A percentile compares a stretch with the other conserved stretches of the same genome.
Conservation (phyloP, 345 rosid genomes). For the Abelmoschus esculentus region DNA sequence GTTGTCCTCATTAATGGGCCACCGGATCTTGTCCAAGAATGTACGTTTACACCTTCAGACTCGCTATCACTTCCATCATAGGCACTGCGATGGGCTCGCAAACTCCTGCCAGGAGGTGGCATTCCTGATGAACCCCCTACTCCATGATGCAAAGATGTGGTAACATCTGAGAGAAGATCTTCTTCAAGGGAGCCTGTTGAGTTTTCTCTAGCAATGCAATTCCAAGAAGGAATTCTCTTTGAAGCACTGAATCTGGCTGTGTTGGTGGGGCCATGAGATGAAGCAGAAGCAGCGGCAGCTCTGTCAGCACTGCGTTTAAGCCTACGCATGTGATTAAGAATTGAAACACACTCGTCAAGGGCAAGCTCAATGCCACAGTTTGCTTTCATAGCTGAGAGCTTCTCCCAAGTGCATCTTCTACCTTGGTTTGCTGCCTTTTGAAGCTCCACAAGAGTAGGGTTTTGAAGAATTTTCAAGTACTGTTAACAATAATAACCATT, state of each 20-base stretch:
- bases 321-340: constrained; percentile 94
- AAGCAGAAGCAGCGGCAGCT: constrained; percentile 70
- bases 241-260: constrained; percentile 69
- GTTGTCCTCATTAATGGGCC: constrained; percentile 97
- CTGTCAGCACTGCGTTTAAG: constrained; percentile 87
- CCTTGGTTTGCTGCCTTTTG: constrained; percentile 92
- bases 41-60: constrained; percentile 56
- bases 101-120: constrained; percentile 33
- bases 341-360: constrained; percentile 94
- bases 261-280: constrained; percentile 57
- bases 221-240: constrained; percentile 95
- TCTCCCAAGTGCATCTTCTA: constrained; percentile 98
- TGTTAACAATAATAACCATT: constrained; percentile 16
- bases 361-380: constrained; percentile 94
- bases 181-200: constrained; percentile 93
- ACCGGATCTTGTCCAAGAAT: constrained; percentile 93
- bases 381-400: constrained; percentile 94
- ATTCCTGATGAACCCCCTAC: constrained; percentile 34
- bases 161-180: constrained; percentile 29
- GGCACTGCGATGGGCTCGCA: constrained; percentile 25
- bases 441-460: constrained; percentile 66
- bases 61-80: constrained; percentile 86
- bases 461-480: constrained; percentile 83
- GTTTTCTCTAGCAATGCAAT: constrained; percentile 88
- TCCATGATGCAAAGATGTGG: constrained; percentile 33